phyloP scores from a whole-genome alignment of 306 rosid genomes.

The Dryas octopetala region DNA sequence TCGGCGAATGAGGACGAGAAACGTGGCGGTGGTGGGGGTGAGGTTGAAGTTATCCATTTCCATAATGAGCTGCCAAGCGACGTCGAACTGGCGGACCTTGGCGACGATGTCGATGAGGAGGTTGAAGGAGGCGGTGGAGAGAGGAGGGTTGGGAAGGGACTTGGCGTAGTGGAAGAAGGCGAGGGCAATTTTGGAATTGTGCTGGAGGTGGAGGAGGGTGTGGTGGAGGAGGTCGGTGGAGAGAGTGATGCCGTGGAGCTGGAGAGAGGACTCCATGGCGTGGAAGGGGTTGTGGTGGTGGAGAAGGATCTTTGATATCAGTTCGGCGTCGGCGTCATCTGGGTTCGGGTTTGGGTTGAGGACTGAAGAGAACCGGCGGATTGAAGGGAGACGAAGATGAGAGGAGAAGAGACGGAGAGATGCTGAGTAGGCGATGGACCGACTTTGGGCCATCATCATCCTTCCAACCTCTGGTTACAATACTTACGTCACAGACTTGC shows the following conservation, averaged over 20 bases:
- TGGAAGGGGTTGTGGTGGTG: constrained; percentile 91
- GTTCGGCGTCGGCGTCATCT: constrained; percentile 46
- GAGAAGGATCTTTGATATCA: constrained; percentile 53
- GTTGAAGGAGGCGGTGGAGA: constrained; percentile 51
- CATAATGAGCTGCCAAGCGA: constrained; percentile 71
- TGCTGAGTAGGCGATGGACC: too few species aligned
- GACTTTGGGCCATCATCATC: too few species aligned
- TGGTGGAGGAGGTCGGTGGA: constrained; percentile 57
- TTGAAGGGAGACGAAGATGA: not conserved
- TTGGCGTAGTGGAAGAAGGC: constrained; percentile 69
- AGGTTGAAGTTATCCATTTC: constrained; percentile 57
- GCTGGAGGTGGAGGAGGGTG: constrained; percentile 65
- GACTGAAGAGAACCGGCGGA: constrained; percentile 21
- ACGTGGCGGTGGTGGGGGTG: constrained; percentile 43
- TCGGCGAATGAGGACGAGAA: constrained; percentile 65
- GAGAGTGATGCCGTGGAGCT: constrained; percentile 72
- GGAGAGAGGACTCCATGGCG: constrained; percentile 65
- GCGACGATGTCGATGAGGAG: constrained; percentile 62
- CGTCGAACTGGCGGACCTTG: constrained; percentile 80
- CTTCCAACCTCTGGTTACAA: too few species aligned
- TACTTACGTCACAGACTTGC: too few species aligned
- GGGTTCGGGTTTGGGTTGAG: not conserved
- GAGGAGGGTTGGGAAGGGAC: constrained; percentile 56
- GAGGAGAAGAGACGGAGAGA: not conserved
- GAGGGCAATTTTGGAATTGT: constrained; percentile 75